Base-by-base conservation (phyloP, 2,329 filamentous ascomycete genomes). In the Pyrenophora tritici-repentis region DNA sequence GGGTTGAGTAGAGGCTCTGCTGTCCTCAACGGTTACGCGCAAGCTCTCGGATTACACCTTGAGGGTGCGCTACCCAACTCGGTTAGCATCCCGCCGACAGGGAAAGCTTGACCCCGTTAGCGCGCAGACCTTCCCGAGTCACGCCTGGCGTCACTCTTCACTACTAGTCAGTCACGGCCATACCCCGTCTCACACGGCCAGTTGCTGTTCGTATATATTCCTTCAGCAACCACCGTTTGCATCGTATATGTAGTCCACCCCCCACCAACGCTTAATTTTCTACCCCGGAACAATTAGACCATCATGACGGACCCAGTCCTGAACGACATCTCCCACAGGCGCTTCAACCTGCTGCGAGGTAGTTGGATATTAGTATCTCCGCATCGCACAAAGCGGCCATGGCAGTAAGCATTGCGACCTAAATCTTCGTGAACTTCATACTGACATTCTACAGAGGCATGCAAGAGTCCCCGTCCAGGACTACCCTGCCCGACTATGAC, bases 281-380 rank as follows among this genome's bases (percentile, higher is more conserved):
- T 37, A 8, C 33, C 47, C 13, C 53, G 47, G 20, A 47, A 45
- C 31, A 57, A 44, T 40, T 22, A 31, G 18, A 50, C 32, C 59
- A 56, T 43, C 58, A 80, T 81, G 78, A 70, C 76, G 16, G 76
- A 80, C 55, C 74, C 75, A 14, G 75, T 81, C 47, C 86, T 99
- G 42, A 87, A 97, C 79, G 93, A 99, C 74, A 97, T 73, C 56
- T 99, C 94, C 35, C 94, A 99, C 73, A 83, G 94, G 66, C 88
- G 94, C 72, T 97, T 89, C 75, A 99, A 99, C 73, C 90, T 91
- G 45, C 81, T 99, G 56, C 88, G 90, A 60, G 91, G 90, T 55
- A 91, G 88, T 56, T 96, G 92, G 88, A 83, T 99, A 54, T 83
- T 99, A 32, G 94, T 99, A 12, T 97, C 94, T 13, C 94, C 94